Base-by-base conservation (phyloP, 225 moss, liverwort and hornwort genomes). In the Thuidium tamariscinum region DNA sequence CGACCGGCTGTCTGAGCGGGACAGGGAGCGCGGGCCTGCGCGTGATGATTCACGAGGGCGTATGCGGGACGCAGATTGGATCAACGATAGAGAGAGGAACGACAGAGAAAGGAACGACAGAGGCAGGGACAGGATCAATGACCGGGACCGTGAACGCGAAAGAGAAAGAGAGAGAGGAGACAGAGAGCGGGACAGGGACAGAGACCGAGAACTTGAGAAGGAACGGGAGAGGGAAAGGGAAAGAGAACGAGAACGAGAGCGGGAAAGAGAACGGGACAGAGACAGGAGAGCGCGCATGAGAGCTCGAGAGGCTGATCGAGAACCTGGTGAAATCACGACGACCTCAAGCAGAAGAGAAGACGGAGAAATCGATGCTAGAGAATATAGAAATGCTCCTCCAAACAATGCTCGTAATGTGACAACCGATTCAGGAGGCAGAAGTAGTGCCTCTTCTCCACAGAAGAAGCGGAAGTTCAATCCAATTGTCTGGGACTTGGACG, bases 401-500 rank as follows among this genome's bases (percentile, higher is more conserved):
- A 86, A 51, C 55, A 76, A 63, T 74, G 64, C 65, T 82, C 94
- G 91, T 83, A 90, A 80, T 79, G 83, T 76, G 76, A 76, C 80
- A 34, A 46, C 48, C 29, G 96, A 96, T 59, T 39, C 89, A 51
- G 90, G 91, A 87, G 69, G 87, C 60, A 91, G 87, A 80, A 88
- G 88, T 74, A 89, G 51, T 61, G 49, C 83, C 41, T 83, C 91
- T 76, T 95, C 97, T 75, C 93, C 90, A 39, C 92, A 93, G 36
- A 96, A 91, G 87, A 99, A 96, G 83, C 95, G 97, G 59, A 99
- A 97, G 90, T 96, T 95, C 86, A 94, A 94, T 82, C 96, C 96
- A n/a, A 99, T 99, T 68, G 99, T 97, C 56, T 99, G 97, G 99
- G 97, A 99, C 86, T 91, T 96, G 49, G 97, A 99, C 83, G 97